These are phyloP conservation scores for Suillus ampliporus DNA, from an alignment of 768 basidiomycete genomes.

Conservation along the genomic window DNA sequence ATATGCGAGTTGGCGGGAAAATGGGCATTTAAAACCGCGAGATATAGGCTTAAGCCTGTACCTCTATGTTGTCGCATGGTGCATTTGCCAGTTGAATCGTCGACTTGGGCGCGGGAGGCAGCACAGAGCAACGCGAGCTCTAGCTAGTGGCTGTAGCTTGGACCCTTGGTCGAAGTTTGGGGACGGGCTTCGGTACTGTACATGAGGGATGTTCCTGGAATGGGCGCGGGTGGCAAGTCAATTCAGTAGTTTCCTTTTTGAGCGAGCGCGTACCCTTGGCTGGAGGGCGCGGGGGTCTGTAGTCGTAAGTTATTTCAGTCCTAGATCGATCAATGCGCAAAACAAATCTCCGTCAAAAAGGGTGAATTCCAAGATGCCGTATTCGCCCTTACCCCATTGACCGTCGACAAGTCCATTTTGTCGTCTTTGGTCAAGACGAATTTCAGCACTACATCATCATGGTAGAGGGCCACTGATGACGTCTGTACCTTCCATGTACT, in stretches of 20 bases:
- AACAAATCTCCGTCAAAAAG: conserved; percentile 39
- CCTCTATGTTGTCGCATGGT: no score
- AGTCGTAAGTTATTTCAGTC: conserved; percentile 55
- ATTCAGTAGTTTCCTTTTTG: neutral
- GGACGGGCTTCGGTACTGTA: no score
- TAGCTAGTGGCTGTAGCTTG: no score
- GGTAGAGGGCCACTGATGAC: conserved; percentile 80
- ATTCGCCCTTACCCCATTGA: conserved; percentile 78
- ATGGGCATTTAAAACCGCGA: no score
- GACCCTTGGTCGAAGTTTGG: no score
- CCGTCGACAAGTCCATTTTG: conserved; percentile 69
- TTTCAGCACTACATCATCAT: conserved; percentile 92
- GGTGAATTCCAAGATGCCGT: conserved; percentile 86
- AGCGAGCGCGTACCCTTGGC: conserved; percentile 57
- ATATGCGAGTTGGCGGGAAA: no score
- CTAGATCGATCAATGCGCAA: conserved; percentile 3
- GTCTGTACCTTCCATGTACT: neutral
- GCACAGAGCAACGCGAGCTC: no score
- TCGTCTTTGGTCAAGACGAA: conserved; percentile 82
- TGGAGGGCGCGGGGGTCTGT: conserved; percentile 89
- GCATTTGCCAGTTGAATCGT: no score
- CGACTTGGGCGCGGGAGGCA: no score
- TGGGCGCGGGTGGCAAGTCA: no score
- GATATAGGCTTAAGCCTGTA: no score
- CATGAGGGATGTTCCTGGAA: no score